Evolutionary conservation across 768 basidiomycete genomes (phyloP), one percentile per base, ranked within the genome.

Genomic region (Tulasnella sp.): DNA sequence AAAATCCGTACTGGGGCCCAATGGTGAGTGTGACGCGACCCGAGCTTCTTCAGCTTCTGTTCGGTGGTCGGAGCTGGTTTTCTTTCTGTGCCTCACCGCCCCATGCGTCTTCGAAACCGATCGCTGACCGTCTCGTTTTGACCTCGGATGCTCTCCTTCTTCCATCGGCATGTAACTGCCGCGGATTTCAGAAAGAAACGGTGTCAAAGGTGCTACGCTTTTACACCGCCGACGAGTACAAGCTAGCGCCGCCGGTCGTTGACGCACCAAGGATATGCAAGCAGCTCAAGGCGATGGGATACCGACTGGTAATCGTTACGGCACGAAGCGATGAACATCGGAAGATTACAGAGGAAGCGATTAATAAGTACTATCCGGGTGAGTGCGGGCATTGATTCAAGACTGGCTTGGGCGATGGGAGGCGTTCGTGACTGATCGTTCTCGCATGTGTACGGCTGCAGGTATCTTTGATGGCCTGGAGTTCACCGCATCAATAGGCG

Each of bases 271-370:
- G 92, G 79, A 91, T 88, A 26, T 82, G 89, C 48, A 83, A 87
- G 80, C 83, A 86, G 32, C 85, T 95, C 20, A 87, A 87, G 74
- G 85, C 88, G 73, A 84, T 91, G 84, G 93, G 93, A 3, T 93
- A 88, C 83, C 87, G 88, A 57, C 85, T 95, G 71, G 86, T 93
- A 76, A 89, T 94, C 79, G 89, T 95, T 72, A 95, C 93, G 11
- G 92, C 93, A n/a, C 86, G 93, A 80, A 85, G 86, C 35, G 84
- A 87, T 76, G 86, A 88, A 46, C 84, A 88, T 74, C 86, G 88
- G 18, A 88, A 89, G 70, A 85, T 87, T 69, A 92, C 89, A 77
- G 89, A 90, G 87, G 84, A 86, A 57, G 94, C 93, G 93, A 84
- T 91, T 15, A 86, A 90, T 44, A 85, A 86, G 78, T 86, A 92